Evolutionary conservation across 306 rosid species (phyloP), one percentile per base, ranked within the genome.

Genomic region (Clitoria ternatea): DNA sequence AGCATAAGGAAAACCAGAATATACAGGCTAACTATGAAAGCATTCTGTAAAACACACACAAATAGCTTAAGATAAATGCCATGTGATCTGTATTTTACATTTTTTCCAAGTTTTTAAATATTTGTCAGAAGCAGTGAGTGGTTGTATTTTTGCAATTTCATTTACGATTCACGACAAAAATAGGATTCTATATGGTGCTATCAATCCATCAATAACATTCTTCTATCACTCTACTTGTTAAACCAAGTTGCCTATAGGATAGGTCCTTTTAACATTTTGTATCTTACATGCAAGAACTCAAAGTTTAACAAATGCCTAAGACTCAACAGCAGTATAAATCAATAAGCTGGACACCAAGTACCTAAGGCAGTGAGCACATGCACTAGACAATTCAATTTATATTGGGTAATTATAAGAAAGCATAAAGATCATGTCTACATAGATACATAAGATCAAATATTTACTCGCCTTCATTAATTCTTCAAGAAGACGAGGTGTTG

Each of bases 401-500:
- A 39, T n/a, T 23, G 65, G 52, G 62, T 22, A 44, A 44, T 37
- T 43, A 17, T 62, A 17, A 54, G 48, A 55, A 75, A 45, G 40
- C 72, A 70, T 22, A 52, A 66, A 27, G 55, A 70, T 35, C 52
- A 15, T 72, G 65, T 48, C 17, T 74, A 18, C 69, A 50, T 22
- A 59, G 35, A 59, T 23, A 45, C 49, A 68, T 19, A 81, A 83
- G 62, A 70, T 26, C 49, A 29, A 77, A 76, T 55, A 44, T 47
- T 44, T 15, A 59, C 48, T 77, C 79, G 89, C 99, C 99, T 91
- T 95, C 99, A 95, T 84, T 80, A 91, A 79, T 82, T 95, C 99
- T 86, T 95, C 99, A 77, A 95, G 97, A 60, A 95, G 96, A 47
- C 96, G 96, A 55, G 99, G 97, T 44, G 96, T 93, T 37, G 91